Evolutionary conservation across 2,329 filamentous ascomycete genomes (phyloP), one percentile per base, ranked within the genome.

Genomic region (Fusarium algeriense): DNA sequence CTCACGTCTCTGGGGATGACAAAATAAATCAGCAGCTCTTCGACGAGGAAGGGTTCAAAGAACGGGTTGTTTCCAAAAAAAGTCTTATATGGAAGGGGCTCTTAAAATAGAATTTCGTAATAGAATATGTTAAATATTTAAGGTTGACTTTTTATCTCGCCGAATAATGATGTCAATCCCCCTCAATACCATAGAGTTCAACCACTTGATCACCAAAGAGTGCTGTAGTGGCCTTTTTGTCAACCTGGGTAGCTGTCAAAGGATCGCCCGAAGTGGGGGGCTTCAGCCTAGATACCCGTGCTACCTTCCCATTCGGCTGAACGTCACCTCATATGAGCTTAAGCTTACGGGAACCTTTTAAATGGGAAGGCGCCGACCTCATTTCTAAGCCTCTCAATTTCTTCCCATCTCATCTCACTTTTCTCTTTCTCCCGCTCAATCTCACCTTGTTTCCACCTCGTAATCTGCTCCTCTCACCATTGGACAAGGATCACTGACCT

Each of bases 281-380:
- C 48, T 71, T 71, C 69, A 71, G 69, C 69, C 69, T 71, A 45
- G 60, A 66, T 32, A 44, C 32, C 41, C 20, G 30, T 58, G 46
- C 46, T 70, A 56, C 69, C 60, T 73, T 67, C 69, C 65, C 43
- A 57, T 53, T 62, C 44, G 58, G 60, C 69, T 72, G 52, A 32
- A 49, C 37, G 55, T 66, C 53, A 70, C 65, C 52, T 65, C 35
- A 64, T 45, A 37, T 45, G 56, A 32, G 62, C 38, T 62, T 5
- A 14, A 58, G 59, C 60, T 65, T 20, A 26, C 38, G 3, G 46
- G 30, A 49, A 46, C 60, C 48, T 62, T 71, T 67, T 67, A 71
- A 73, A 63, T 50, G 56, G 69, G 56, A 73, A 71, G 66, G 49
- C 26, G 46, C 60, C 57, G 44, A 58, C 69, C 20, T 53, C 34